Percentiles rank a stretch among this genome's conserved stretches.
Conservation (phyloP, 2,329 filamentous ascomycete species). For the Sporothrix pseudoabietina region DNA sequence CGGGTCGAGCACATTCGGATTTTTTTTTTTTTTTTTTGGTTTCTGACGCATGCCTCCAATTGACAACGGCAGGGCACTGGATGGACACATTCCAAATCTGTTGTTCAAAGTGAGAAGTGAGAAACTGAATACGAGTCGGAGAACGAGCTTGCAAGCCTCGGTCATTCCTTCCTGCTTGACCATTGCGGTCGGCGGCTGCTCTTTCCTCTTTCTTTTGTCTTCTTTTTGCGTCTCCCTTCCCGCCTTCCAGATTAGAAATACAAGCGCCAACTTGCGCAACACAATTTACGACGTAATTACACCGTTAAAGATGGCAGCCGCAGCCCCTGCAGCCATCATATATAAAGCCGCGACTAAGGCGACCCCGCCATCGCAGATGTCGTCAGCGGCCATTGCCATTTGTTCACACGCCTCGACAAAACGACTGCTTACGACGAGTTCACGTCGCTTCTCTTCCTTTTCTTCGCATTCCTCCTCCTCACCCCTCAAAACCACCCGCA, state of each 20-base stretch:
- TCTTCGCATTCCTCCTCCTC: not conserved
- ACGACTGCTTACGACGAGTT: not conserved
- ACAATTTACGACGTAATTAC: too few species aligned
- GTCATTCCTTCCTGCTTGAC: constrained; percentile 4
- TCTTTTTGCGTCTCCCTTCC: not conserved
- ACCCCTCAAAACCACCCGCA: constrained; percentile 1
- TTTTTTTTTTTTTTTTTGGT: not conserved
- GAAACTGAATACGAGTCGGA: not conserved
- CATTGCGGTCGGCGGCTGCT: not conserved
- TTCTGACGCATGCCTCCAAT: not conserved
- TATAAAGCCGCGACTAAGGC: constrained; percentile 9
- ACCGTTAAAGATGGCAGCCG: not conserved
- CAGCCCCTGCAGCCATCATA: constrained; percentile 11
- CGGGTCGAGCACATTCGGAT: not conserved
- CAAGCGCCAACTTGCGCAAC: constrained; percentile 22
- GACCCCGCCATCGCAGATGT: constrained; percentile 26
- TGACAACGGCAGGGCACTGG: not conserved
- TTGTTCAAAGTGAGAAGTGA: not conserved
- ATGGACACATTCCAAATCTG: constrained; percentile 10
- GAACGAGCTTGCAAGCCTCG: not conserved
- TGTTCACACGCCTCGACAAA: not conserved
- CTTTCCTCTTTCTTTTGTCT: constrained; percentile 12
- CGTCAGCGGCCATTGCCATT: constrained; percentile 8
- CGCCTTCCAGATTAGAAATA: constrained; percentile 23
- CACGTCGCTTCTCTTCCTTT: not conserved